Evolutionary conservation across 805 yeast species (phyloP).

Genomic region (Candida silvatica): DNA sequence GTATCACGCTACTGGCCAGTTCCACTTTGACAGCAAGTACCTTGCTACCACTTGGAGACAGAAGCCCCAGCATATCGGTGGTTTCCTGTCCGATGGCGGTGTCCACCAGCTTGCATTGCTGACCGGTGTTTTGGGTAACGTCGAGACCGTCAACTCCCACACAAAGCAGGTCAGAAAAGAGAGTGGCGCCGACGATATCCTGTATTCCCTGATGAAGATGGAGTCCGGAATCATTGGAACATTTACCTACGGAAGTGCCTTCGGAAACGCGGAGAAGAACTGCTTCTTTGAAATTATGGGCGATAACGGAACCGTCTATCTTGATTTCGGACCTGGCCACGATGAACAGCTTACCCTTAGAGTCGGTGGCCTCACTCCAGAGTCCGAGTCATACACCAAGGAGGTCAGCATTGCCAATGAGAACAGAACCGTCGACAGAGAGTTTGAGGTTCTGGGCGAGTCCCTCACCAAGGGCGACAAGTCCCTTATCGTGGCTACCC

Average conservation of each 20-base stretch:
- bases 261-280: constrained; percentile 72
- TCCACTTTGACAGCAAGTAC: constrained; percentile 51
- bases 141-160: constrained; percentile 62
- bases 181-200: constrained; percentile 77
- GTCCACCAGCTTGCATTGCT: constrained; percentile 89
- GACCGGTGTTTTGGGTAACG: constrained; percentile 73
- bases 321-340: constrained; percentile 52
- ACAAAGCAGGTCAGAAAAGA: constrained; percentile 69
- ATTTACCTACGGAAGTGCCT: constrained; percentile 79
- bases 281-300: constrained; percentile 69
- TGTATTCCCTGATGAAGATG: constrained; percentile 58
- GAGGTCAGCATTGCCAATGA: constrained; percentile 34
- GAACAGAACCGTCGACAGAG: constrained; percentile 31
- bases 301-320: constrained; percentile 62
- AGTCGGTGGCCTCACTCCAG: constrained; percentile 48
- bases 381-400: constrained; percentile 31
- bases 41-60: constrained; percentile 77
- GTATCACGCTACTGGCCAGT: constrained; percentile 68
- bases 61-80: constrained; percentile 88
- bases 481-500: constrained; percentile 30
- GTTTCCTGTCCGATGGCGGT: constrained; percentile 90
- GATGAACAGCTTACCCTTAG: constrained; percentile 29
- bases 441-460: constrained; percentile 40
- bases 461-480: constrained; percentile 18
- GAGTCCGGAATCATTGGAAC: constrained; percentile 67